Evolutionary conservation across 441 rosid genomes (phyloP).

Genomic region (Melastoma candidum): DNA sequence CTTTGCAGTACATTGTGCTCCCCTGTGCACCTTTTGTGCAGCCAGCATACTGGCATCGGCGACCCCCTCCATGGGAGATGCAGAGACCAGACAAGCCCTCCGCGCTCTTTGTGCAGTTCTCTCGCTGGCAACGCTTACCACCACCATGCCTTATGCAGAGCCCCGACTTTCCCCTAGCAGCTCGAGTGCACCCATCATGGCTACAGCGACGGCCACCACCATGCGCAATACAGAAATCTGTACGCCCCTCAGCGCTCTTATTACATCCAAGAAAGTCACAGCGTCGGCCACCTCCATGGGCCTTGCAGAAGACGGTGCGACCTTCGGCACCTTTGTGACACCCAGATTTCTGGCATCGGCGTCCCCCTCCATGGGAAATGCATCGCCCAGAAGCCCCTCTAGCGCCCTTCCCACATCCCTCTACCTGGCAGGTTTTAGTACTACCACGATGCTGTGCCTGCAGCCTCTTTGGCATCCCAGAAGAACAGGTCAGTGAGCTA

Average conservation of each 20-base stretch:
- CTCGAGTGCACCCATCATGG: constrained; percentile 68
- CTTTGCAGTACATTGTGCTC: constrained; percentile 95
- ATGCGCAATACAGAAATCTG: constrained; percentile 90
- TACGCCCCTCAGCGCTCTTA: constrained; percentile 96
- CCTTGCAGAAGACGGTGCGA: constrained; percentile 93
- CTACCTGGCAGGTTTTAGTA: constrained; percentile 74
- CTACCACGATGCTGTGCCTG: constrained; percentile 35
- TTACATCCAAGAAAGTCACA: constrained; percentile 97
- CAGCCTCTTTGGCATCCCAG: constrained; percentile 51
- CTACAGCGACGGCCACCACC: constrained; percentile 97
- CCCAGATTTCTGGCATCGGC: constrained; percentile 83
- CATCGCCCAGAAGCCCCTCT: constrained; percentile 98
- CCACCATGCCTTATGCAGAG: constrained; percentile 96
- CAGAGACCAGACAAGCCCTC: constrained; percentile 97
- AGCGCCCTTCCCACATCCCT: constrained; percentile 97
- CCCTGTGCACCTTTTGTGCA: constrained; percentile 98
- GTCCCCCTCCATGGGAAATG: constrained; percentile 96
- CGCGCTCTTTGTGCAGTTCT: constrained; percentile 87
- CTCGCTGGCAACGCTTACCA: constrained; percentile 89
- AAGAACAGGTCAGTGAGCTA: constrained; percentile 80
- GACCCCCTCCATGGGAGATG: constrained; percentile 98
- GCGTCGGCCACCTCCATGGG: constrained; percentile 97
- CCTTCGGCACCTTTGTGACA: constrained; percentile 99
- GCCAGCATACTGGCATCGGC: constrained; percentile 70
- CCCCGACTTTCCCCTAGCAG: constrained; percentile 96